Evolutionary conservation across 2,329 filamentous ascomycete species (phyloP).

Genomic region (Hypoxylon rubiginosum): DNA sequence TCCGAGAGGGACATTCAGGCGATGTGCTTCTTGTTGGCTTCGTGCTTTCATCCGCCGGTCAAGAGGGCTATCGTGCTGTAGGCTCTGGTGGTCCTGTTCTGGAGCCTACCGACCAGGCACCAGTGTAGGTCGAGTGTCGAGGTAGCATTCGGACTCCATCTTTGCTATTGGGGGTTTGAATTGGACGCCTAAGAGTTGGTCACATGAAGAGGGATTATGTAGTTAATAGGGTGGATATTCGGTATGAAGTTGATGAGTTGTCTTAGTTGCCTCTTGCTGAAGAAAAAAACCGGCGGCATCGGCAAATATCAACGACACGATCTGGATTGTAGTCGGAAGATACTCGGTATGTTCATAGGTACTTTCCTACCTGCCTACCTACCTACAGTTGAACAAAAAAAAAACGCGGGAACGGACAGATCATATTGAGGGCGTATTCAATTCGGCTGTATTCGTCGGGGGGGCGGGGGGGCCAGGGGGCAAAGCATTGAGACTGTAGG

Average conservation of each 20-base stretch:
- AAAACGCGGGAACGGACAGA: background rate
- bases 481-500: conserved; percentile 2
- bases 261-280: background rate
- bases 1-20: conserved; percentile 28
- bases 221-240: background rate
- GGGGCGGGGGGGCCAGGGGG: no score
- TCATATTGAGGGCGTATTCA: background rate
- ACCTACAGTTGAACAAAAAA: background rate
- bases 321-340: background rate
- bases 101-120: background rate
- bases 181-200: background rate
- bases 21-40: conserved; percentile 34
- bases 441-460: background rate
- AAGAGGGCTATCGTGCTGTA: conserved; percentile 1
- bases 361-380: background rate
- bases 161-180: background rate
- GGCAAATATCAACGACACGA: background rate
- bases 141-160: background rate
- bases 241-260: background rate
- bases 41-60: conserved; percentile 12
- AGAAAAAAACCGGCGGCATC: background rate
- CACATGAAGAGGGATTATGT: background rate
- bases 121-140: background rate
- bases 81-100: background rate
- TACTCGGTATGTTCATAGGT: background rate